Evolutionary conservation across 352 stramenopile genomes (phyloP).

Genomic region (Phytophthora sojae): DNA sequence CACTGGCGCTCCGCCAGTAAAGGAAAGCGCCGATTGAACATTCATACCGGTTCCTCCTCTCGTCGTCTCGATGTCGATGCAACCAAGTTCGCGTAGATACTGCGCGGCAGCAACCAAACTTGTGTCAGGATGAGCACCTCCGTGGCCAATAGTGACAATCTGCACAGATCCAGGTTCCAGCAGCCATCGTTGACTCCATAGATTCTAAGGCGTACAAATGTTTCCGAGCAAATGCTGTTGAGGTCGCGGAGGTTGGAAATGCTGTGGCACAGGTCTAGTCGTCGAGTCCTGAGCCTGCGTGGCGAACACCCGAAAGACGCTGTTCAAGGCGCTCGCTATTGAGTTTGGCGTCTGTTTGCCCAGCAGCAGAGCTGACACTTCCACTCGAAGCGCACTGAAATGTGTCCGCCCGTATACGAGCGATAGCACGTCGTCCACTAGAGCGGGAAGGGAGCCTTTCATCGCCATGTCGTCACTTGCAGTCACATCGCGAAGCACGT

Average conservation of each 20-base stretch:
- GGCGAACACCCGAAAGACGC: slow-evolving; percentile 13
- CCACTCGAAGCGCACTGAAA: slow-evolving; percentile 17
- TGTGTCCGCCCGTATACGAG: slow-evolving; percentile 26
- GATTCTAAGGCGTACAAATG: not conserved
- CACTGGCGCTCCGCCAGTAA: not conserved
- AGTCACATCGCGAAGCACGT: not conserved
- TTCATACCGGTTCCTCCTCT: slow-evolving; percentile 3
- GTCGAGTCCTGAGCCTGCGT: slow-evolving; percentile 7
- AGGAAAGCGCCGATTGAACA: slow-evolving; percentile 2
- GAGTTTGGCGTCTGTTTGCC: slow-evolving; percentile 1
- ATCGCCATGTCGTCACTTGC: not conserved
- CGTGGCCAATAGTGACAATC: not conserved
- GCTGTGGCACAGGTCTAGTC: not conserved
- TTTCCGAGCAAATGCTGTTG: not conserved
- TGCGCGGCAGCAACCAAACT: not conserved
- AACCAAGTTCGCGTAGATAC: slow-evolving; percentile 5
- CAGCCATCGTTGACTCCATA: not conserved
- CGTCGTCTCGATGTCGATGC: slow-evolving; percentile 3
- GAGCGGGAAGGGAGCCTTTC: slow-evolving; percentile 1
- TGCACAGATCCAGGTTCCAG: not conserved
- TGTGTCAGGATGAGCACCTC: not conserved
- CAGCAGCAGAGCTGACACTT: slow-evolving; percentile 16
- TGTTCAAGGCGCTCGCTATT: not conserved
- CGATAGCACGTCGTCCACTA: slow-evolving; percentile 43
- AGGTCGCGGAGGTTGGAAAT: not conserved